phyloP scores from a whole-genome alignment of 352 stramenopile genomes.

The Blastocystis sp. region DNA sequence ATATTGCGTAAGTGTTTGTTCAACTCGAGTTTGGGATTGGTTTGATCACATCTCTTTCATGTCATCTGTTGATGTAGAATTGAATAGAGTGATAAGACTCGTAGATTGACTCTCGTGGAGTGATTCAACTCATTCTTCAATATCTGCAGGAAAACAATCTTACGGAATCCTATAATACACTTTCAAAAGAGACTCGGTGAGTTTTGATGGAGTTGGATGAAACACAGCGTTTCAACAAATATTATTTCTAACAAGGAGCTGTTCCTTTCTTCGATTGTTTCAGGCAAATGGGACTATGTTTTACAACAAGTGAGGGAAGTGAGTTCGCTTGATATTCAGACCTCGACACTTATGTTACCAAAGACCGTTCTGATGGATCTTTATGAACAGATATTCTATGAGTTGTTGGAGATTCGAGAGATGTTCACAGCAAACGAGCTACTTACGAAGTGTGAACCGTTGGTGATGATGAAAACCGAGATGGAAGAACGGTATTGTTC shows the following conservation, averaged over 20 bases:
- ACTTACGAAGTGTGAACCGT: constrained; percentile 65
- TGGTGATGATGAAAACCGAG: constrained; percentile 69
- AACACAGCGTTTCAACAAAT: constrained; percentile 36
- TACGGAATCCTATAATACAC: constrained; percentile 31
- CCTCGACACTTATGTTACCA: constrained; percentile 65
- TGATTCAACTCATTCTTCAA: constrained; percentile 34
- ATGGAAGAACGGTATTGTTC: constrained; percentile 69
- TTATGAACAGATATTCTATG: constrained; percentile 79
- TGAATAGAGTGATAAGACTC: background rate
- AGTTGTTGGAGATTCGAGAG: constrained; percentile 76
- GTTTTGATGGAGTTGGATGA: background rate
- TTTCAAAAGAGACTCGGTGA: constrained; percentile 28
- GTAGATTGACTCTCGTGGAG: constrained; percentile 1
- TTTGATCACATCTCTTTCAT: background rate
- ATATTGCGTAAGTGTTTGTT: background rate
- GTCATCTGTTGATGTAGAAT: constrained; percentile 16
- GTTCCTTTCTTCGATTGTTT: constrained; percentile 73
- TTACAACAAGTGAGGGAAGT: constrained; percentile 77
- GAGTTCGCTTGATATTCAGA: constrained; percentile 54
- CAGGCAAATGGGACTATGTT: constrained; percentile 80
- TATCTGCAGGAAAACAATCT: constrained; percentile 49
- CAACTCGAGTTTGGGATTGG: background rate
- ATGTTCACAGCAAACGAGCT: constrained; percentile 68
- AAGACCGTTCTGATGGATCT: constrained; percentile 68
- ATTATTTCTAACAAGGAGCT: constrained; percentile 76